A percentile compares a stretch with the other conserved stretches of the same genome.
Conservation (phyloP, 169 alveolate species). For the Neospora caninum region DNA sequence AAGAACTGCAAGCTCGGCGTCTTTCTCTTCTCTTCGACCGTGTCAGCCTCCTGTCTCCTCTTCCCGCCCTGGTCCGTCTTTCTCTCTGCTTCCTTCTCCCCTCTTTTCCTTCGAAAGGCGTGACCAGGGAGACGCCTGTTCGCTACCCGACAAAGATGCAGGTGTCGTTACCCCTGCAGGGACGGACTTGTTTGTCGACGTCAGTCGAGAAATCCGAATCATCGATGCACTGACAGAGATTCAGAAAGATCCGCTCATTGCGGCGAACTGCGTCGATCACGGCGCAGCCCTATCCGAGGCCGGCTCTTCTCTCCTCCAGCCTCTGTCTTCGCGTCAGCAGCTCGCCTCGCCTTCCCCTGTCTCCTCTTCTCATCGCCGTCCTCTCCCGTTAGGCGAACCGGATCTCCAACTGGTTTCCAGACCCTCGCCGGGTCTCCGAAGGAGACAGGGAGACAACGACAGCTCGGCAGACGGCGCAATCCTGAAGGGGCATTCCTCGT, state of each 20-base stretch:
- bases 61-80: neutral
- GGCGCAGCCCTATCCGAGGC: neutral
- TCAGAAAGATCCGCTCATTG: neutral
- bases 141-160: neutral
- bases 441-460: neutral
- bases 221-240: neutral
- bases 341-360: neutral
- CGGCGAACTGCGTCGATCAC: neutral
- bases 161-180: neutral
- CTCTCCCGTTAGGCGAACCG: neutral
- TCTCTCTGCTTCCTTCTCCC: neutral
- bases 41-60: neutral
- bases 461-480: too few relatives aligned
- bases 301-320: neutral
- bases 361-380: neutral
- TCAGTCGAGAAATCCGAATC: conserved; percentile 23
- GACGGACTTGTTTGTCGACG: neutral
- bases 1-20: neutral
- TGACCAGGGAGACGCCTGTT: neutral
- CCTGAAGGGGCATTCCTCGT: neutral
- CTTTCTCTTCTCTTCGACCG: neutral
- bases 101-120: neutral
- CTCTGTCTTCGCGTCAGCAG: neutral
- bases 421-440: neutral
- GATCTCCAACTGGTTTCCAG: neutral